These are phyloP conservation scores for Cinnamomum micranthum DNA, from an alignment of 164 flowering plant species.

Conservation along the genomic window DNA sequence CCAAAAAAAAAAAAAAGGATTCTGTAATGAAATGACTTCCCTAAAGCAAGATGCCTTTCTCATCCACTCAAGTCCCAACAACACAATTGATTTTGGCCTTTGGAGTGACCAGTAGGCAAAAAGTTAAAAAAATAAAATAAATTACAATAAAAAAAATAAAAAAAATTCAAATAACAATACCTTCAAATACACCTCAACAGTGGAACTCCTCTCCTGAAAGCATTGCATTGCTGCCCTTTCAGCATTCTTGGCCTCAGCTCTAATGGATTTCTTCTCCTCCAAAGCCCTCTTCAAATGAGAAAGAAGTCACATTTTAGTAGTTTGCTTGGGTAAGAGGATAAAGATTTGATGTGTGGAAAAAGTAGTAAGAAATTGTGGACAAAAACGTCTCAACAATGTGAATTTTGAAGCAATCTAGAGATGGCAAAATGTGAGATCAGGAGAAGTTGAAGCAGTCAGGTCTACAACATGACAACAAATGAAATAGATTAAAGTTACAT, in stretches of 20 bases:
- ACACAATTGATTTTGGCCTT: background rate
- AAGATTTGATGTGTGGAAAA: no score
- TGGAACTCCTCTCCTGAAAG: constrained; percentile 57
- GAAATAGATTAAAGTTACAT: no score
- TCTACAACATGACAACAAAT: no score
- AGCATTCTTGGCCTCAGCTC: constrained; percentile 49
- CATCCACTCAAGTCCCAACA: background rate
- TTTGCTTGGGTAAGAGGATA: no score
- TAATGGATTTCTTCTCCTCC: constrained; percentile 64
- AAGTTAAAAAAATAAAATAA: background rate
- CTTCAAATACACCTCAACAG: constrained; percentile 64
- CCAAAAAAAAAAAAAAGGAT: background rate
- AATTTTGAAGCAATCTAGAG: no score
- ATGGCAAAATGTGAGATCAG: no score
- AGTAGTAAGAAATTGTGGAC: no score
- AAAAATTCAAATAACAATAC: constrained; percentile 28
- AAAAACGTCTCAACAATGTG: no score
- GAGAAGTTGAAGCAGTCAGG: no score
- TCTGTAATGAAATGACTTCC: background rate
- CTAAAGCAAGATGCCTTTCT: background rate
- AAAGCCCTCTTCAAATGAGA: constrained; percentile 48
- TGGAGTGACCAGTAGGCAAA: no score
- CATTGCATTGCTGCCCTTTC: constrained; percentile 65
- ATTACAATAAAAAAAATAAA: no score
- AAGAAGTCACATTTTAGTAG: background rate